Conservation (phyloP, 805 yeast species). For the Starmera caribaea region DNA sequence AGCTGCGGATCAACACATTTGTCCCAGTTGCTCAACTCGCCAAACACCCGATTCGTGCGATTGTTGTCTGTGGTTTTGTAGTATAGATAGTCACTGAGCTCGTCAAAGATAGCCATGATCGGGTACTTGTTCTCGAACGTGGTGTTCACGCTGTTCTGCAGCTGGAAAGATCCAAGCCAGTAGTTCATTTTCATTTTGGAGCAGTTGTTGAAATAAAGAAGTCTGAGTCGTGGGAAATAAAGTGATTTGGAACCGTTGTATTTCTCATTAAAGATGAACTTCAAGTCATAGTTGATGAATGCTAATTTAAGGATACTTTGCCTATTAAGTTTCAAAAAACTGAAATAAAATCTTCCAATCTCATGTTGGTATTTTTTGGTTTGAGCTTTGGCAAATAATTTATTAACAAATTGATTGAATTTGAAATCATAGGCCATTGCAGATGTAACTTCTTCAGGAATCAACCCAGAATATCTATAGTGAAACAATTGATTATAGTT, state of each 20-base stretch:
- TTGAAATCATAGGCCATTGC: not conserved
- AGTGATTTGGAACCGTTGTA: not conserved
- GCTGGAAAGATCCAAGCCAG: conserved; percentile 15
- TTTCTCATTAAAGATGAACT: conserved; percentile 7
- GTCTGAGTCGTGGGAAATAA: conserved; percentile 12
- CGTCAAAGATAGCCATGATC: conserved; percentile 12
- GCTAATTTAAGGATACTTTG: conserved; percentile 9
- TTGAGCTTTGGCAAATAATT: not conserved
- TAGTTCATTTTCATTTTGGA: conserved; percentile 8
- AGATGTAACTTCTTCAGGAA: conserved; percentile 3
- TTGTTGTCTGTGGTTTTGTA: not conserved
- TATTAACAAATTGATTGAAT: not conserved
- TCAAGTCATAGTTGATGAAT: conserved; percentile 11
- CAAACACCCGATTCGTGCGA: too few relatives aligned
- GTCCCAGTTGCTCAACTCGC: too few relatives aligned
- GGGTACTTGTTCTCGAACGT: conserved; percentile 2
- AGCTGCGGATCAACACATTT: too few relatives aligned
- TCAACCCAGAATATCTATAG: not conserved
- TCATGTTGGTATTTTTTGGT: not conserved
- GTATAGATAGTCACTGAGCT: conserved; percentile 1
- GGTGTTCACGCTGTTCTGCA: conserved; percentile 4
- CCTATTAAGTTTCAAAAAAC: conserved; percentile 2
- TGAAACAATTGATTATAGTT: conserved; percentile 4
- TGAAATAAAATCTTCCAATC: conserved; percentile 3
- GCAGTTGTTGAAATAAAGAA: conserved; percentile 18